Evolutionary conservation across 805 yeast species (phyloP).

Genomic region (Pichia exigua): DNA sequence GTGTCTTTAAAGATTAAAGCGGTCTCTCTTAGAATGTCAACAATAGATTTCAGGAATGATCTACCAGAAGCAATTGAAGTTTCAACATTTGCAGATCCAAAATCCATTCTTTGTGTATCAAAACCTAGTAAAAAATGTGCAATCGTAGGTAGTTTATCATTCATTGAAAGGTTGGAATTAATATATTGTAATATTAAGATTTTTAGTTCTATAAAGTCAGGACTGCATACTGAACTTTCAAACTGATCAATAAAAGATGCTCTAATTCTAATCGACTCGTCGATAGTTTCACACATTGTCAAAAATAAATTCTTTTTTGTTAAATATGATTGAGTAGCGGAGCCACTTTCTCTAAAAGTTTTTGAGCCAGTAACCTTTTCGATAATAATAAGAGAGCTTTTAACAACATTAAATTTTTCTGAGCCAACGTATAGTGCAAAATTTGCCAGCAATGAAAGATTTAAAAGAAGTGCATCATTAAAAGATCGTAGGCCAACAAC

Average conservation of each 20-base stretch:
- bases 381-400: constrained; percentile 46
- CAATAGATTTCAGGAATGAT: constrained; percentile 49
- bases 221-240: constrained; percentile 35
- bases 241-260: constrained; percentile 65
- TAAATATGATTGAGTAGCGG: constrained; percentile 6
- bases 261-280: constrained; percentile 70
- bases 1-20: constrained; percentile 33
- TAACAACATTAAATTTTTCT: constrained; percentile 41
- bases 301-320: constrained; percentile 52
- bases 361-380: constrained; percentile 36
- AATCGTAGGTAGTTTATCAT: constrained; percentile 35
- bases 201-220: constrained; percentile 41
- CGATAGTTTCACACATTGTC: constrained; percentile 64
- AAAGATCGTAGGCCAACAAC: constrained; percentile 53
- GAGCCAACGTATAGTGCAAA: constrained; percentile 69
- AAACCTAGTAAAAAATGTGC: constrained; percentile 79
- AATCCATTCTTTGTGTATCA: constrained; percentile 38
- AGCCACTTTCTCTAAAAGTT: constrained; percentile 31
- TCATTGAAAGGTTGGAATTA: constrained; percentile 35
- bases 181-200: constrained; percentile 53
- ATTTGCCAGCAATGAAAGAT: constrained; percentile 66
- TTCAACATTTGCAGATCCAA: constrained; percentile 32
- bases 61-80: constrained; percentile 48
- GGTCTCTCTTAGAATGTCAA: constrained; percentile 42
- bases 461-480: constrained; percentile 62